Base-by-base conservation (phyloP, 352 stramenopile species). In the Stramenopiles sp. region DNA sequence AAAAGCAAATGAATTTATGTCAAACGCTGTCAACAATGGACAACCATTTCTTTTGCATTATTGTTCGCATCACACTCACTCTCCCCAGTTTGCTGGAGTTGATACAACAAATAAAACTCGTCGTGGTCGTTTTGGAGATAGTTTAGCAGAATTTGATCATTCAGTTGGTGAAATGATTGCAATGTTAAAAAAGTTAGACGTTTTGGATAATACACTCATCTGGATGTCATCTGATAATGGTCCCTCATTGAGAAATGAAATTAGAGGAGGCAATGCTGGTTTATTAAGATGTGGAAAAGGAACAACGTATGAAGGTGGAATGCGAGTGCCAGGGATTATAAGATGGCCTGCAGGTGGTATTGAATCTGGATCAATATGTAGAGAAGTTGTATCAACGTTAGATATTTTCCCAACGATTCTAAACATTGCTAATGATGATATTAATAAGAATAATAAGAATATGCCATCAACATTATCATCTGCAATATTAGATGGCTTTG, bases 221-320 rank as follows among this genome's bases (percentile, higher is more conserved):
- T 7, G 74, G 23, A 30, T 80, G 38, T 78, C 65, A 20, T 79
- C 53, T 32, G 78, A 80, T 63, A 80, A 80, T 63, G 78, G 78
- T 13, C 38, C 78, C 4, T 78, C 38, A 32, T 4, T 80, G 65
- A 74, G 27, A 20, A 80, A 30, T 63, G 78, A 74, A 31, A 23
- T 79, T 29, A 29, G 27, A 23, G 78, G 63, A n/a, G 78, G 38
- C 27, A 4, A 6, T 6, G 63, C 6, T 6, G 27, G 7, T 6
- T 6, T 74, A 4, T 23, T 33, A 74, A 23, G 32, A 31, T 53
- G 78, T 23, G 78, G 78, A 6, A 20, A 80, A 80, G 38, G 78
- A 7, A 20, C 53, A 20, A 6, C 53, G 74, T 74, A 78, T 53
- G 53, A 78, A 74, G 78, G 53, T 6, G 78, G 73, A 6, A 4